Conservation (phyloP, 2,329 filamentous ascomycete species). For the Trichoderma oligosporum region DNA sequence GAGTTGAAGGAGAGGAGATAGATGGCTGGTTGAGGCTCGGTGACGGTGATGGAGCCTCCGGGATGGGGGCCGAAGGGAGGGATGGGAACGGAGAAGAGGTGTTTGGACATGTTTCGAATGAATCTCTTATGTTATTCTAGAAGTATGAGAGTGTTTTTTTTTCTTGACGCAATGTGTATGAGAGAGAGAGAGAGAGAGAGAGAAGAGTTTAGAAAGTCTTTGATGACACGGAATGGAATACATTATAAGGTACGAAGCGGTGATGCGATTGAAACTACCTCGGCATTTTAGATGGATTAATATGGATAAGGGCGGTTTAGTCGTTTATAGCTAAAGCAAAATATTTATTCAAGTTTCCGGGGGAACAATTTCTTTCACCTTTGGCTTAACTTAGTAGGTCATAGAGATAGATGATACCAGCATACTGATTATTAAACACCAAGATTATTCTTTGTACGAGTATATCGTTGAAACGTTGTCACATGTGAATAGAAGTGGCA, state of each 20-base stretch:
- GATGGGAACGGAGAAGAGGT: slow-evolving; percentile 48
- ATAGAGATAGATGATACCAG: no score
- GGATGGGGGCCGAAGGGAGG: slow-evolving; percentile 44
- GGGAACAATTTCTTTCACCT: no score
- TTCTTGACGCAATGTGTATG: not conserved
- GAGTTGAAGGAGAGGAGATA: slow-evolving; percentile 71
- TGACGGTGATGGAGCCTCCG: slow-evolving; percentile 60
- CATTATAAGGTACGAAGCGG: not conserved
- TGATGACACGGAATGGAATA: no score
- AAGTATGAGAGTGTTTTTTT: no score
- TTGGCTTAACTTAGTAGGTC: no score
- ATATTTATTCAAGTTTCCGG: no score
- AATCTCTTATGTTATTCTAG: no score
- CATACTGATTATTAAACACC: no score
- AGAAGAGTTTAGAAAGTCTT: not conserved
- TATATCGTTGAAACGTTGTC: no score
- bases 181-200: not conserved
- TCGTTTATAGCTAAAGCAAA: not conserved
- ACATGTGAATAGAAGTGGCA: no score
- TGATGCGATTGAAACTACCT: not conserved
- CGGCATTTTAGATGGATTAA: not conserved
- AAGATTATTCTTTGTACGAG: no score
- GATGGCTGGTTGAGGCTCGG: slow-evolving; percentile 55
- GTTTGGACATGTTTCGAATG: slow-evolving; percentile 17
- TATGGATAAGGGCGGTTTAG: not conserved